Evolutionary conservation across 2,329 filamentous ascomycete genomes (phyloP).

Genomic region (Xylaria sp.): DNA sequence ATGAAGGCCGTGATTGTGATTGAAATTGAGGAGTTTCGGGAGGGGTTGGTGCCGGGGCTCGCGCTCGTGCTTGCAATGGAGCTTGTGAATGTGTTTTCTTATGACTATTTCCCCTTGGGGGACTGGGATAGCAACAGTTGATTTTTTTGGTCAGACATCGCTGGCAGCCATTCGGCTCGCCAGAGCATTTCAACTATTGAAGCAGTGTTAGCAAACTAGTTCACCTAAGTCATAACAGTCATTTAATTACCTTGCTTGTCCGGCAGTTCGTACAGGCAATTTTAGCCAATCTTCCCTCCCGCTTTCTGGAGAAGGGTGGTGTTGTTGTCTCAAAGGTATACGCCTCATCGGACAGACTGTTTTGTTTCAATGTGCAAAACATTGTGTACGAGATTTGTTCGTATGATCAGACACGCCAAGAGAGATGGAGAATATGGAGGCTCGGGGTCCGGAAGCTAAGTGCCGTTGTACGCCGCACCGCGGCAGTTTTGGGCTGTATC

Average conservation of each 20-base stretch:
- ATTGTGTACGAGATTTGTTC: constrained; percentile 14
- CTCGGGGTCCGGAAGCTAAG: constrained; percentile 27
- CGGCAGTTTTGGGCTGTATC: constrained; percentile 25
- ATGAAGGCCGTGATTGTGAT: constrained; percentile 19
- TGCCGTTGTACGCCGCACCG: constrained; percentile 29
- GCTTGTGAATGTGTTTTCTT: constrained; percentile 32
- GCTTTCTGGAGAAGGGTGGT: constrained; percentile 36
- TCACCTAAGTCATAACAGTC: not conserved
- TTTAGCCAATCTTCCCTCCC: constrained; percentile 36
- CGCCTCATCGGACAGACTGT: constrained; percentile 33
- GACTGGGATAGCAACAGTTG: constrained; percentile 35
- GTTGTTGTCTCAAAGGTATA: constrained; percentile 38
- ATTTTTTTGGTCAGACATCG: constrained; percentile 35
- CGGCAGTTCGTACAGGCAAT: constrained; percentile 38
- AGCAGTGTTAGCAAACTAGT: constrained; percentile 1
- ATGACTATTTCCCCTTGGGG: constrained; percentile 31
- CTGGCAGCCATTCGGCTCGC: constrained; percentile 34
- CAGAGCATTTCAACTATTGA: constrained; percentile 37
- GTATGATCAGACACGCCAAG: constrained; percentile 13
- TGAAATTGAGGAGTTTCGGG: constrained; percentile 34
- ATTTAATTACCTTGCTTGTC: constrained; percentile 36
- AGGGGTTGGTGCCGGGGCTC: constrained; percentile 28
- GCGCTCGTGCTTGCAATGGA: constrained; percentile 3
- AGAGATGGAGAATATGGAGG: constrained; percentile 20
- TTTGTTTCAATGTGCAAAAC: constrained; percentile 39